Evolutionary conservation across 352 stramenopile genomes (phyloP), one percentile per base, ranked within the genome.

Genomic region (Aphanomyces astaci): DNA sequence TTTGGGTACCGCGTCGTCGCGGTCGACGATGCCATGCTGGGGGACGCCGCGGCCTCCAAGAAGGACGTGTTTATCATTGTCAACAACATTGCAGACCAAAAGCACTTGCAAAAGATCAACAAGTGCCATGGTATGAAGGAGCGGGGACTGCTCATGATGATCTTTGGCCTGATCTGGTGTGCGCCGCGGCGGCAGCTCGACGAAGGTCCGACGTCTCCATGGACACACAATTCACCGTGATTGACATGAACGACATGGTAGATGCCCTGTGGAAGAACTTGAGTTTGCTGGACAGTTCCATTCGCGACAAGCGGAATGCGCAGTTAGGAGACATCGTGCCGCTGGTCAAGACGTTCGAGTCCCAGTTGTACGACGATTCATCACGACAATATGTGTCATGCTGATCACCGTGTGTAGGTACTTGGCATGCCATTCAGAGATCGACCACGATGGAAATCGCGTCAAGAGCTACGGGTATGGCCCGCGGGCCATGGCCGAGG

Each of bases 191-290:
- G 83, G 11, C 83, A 75, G 30, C 78, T 94, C 11, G 82, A 78
- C 0, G 86, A 92, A 89, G 81, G 85, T 91, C 53, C 17, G 27
- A 53, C 49, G 3, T 66, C 24, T 64, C 22, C 39, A 39, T 10
- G 4, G 10, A 4, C 13, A 2, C 10, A 57, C 27, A 48, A 19
- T 7, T 57, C 22, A 27, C 48, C 27, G 22, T 33, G 28, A 30
- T 67, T n/a, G n/a, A n/a, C n/a, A n/a, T n/a, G n/a, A n/a, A n/a
- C n/a, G n/a, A n/a, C n/a, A n/a, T n/a, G n/a, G 19, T 51, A 93
- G 86, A 88, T 11, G 80, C 90, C 25, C 68, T 94, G 27, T 94
- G 82, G 86, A 91, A 88, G 72, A 82, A 92, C 52, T 63, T 94
- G 31, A 77, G 74, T 39, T 76, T 78, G 17, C 48, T 92, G 10